Base-by-base conservation (phyloP, 192 early-diverging fungal species). In the Podila epicladia region DNA sequence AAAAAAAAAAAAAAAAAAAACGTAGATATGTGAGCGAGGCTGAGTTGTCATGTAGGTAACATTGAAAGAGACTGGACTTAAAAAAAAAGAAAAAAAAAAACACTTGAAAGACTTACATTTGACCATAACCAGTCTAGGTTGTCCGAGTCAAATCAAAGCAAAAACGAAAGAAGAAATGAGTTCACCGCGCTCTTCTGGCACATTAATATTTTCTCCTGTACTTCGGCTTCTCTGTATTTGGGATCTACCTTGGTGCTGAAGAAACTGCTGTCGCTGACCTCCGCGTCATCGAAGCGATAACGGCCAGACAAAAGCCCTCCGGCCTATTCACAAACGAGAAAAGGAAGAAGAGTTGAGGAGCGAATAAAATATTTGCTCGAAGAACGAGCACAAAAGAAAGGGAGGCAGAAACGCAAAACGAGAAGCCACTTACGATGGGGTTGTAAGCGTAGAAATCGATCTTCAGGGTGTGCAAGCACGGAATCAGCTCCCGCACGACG, bases 371-470 rank as follows among this genome's bases (percentile, higher is more conserved):
- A 67, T 24, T 0, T 37, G 0, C 35, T 45, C 5, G 11, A 49
- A 67, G 19, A 53, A 24, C 2, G 1, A 28, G 28, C 31, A 24
- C 7, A 51, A 15, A 19, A 37, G 5, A 17, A 35, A 31, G 3
- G 3, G 29, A 29, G 29, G 29, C 29, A 29, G 29, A 29, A 29
- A 29, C 29, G 29, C 29, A 29, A 29, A 29, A 29, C 29, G 29
- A 29, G 29, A 29, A 29, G 29, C 1, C 29, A 1, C 29, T 59
- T 70, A 70, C 87, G 22, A 90, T 74, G 12, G 89, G 89, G 76
- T 92, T 91, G 85, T 89, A 92, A 3, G 86, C 89, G 64, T 92
- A 92, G 57, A 92, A 91, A 22, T 85, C 75, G 60, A 92, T 87
- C 49, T 83, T 77, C 51, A 91, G 75, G 17, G 78, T 70, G 19